phyloP scores from a whole-genome alignment of 2,329 filamentous ascomycete species.

The Neofusicoccum parvum region DNA sequence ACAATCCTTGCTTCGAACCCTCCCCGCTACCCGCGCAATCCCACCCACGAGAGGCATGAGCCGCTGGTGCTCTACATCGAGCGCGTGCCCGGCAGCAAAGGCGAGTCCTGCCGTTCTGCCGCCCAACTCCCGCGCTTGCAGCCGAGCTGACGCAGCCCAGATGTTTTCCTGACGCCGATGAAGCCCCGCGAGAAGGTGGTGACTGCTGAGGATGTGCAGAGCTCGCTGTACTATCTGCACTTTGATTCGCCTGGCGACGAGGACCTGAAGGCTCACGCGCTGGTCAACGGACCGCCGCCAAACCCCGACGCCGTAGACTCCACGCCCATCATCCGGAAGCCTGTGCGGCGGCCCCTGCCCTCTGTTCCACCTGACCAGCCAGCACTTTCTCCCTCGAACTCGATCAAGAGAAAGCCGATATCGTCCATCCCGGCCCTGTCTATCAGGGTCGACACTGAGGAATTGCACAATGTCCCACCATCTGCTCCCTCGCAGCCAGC shows the following conservation, averaged over 20 bases:
- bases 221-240: constrained; percentile 89
- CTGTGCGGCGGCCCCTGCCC: constrained; percentile 24
- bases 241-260: constrained; percentile 63
- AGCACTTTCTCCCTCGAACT: neutral
- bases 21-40: constrained; percentile 80
- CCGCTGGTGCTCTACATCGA: constrained; percentile 88
- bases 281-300: neutral
- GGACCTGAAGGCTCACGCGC: constrained; percentile 4
- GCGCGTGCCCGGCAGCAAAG: constrained; percentile 85
- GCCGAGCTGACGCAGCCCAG: constrained; percentile 49
- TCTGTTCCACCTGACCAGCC: constrained; percentile 1
- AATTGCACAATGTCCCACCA: constrained; percentile 30
- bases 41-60: constrained; percentile 67
- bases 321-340: constrained; percentile 18
- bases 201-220: constrained; percentile 81
- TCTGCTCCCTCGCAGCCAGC: neutral
- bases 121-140: constrained; percentile 15
- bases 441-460: constrained; percentile 31
- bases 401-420: constrained; percentile 11
- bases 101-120: constrained; percentile 35
- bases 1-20: constrained; percentile 83
- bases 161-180: constrained; percentile 87
- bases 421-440: constrained; percentile 29
- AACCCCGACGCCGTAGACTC: neutral
- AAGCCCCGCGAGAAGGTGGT: constrained; percentile 89